Base-by-base conservation (phyloP, 768 basidiomycete genomes). In the Pulveroboletus ravenelii region DNA sequence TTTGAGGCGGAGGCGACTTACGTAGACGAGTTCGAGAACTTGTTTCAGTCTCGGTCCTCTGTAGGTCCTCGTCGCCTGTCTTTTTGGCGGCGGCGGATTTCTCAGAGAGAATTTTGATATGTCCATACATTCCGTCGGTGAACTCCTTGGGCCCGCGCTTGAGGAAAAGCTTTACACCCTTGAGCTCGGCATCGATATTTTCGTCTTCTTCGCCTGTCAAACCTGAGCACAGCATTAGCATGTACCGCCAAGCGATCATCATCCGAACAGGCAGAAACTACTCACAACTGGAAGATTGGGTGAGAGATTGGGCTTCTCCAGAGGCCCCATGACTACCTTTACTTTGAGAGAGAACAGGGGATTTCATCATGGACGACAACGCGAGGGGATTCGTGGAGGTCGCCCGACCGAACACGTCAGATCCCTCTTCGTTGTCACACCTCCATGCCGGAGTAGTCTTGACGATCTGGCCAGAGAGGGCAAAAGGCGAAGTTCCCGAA, bases 191-290 rank as follows among this genome's bases (percentile, higher is more conserved):
- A 53, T 72, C 64, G 9, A 80, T 71, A 10, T 73, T 70, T 64
- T 87, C 85, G 41, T 78, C 74, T 61, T 87, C 85, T 58, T 87
- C 85, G 10, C 85, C 85, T 2, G 84, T 87, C 31, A 75, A 23
- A 58, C 34, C 66, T 69, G 30, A 38, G 31, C 14, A 8, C 12
- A 15, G 15, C 6, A 18, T 59, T 8, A 61, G 50, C 18, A 48
- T 30, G 32, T n/a, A 18, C 25, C n/a, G 20, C 34, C 30, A 18
- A 17, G 47, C 10, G 5, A 10, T 17, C 3, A 35, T 30, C 36
- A 9, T 15, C 17, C 30, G 2, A 20, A n/a, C 13, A 27, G 1
- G 47, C 40, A 18, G 39, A 46, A 46, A 43, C 8, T 14, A 50
- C 66, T 45, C 30, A 68, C 66, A 42, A 15, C 35, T 48, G 15